Percentiles rank a stretch among this genome's conserved stretches.
Evolutionary conservation across 2,329 filamentous ascomycete species (phyloP).

Genomic region (Monosporascus sp.): DNA sequence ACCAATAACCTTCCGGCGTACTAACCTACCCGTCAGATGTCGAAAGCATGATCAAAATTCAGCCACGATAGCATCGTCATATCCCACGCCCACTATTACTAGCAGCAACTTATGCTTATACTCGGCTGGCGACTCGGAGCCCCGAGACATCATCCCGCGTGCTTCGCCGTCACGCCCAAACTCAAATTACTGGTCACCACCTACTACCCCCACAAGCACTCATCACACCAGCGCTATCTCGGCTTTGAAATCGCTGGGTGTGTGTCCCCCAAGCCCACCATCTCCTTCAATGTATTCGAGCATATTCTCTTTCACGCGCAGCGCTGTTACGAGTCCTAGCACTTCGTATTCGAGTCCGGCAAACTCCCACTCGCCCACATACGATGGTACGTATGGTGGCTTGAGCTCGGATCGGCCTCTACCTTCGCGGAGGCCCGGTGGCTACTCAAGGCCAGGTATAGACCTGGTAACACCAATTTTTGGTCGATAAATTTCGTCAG

Average conservation of each 20-base stretch:
- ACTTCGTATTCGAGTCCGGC: slow-evolving; percentile 44
- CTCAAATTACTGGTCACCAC: slow-evolving; percentile 50
- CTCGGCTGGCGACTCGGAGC: slow-evolving; percentile 43
- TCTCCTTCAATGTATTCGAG: slow-evolving; percentile 41
- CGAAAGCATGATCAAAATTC: slow-evolving; percentile 46
- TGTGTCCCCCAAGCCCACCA: slow-evolving; percentile 50
- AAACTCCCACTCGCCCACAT: slow-evolving; percentile 47
- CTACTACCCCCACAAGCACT: slow-evolving; percentile 41
- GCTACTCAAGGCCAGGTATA: slow-evolving; percentile 55
- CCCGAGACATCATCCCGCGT: slow-evolving; percentile 58
- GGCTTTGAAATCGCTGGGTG: slow-evolving; percentile 49
- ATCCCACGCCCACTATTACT: slow-evolving; percentile 19
- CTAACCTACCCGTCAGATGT: slow-evolving; percentile 37
- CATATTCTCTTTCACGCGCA: slow-evolving; percentile 52
- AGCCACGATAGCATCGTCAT: slow-evolving; percentile 25
- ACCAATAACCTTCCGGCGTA: slow-evolving; percentile 14
- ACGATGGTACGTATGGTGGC: slow-evolving; percentile 40
- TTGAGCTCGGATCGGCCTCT: slow-evolving; percentile 47
- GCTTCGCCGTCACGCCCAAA: slow-evolving; percentile 57
- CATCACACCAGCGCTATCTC: slow-evolving; percentile 49
- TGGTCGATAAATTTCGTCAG: slow-evolving; percentile 34
- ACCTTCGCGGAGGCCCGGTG: slow-evolving; percentile 48
- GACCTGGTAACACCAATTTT: slow-evolving; percentile 58
- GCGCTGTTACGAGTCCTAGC: slow-evolving; percentile 46
- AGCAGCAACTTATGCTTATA: slow-evolving; percentile 39